Conservation (phyloP, 139 green algal species). For the Tetraselmis striata region DNA sequence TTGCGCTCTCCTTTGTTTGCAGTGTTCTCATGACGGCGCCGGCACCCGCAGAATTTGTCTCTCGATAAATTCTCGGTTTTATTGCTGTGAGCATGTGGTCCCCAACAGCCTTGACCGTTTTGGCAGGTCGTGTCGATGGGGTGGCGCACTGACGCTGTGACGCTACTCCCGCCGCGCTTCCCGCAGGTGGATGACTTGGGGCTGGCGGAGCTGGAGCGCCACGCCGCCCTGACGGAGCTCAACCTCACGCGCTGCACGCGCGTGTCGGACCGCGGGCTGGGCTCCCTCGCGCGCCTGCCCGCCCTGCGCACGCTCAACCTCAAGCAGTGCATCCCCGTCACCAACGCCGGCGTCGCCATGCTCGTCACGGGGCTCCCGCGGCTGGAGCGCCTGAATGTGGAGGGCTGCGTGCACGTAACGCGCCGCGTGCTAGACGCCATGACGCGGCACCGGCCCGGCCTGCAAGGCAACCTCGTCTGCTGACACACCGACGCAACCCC, state of each 20-base stretch:
- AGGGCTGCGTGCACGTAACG: background rate
- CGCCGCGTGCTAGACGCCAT: background rate
- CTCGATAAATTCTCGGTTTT: too few species aligned
- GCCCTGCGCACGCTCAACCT: background rate
- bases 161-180: too few species aligned
- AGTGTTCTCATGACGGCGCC: too few species aligned
- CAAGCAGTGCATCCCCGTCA: background rate
- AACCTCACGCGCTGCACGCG: background rate
- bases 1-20: too few species aligned
- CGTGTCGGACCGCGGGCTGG: background rate
- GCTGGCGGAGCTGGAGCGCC: background rate
- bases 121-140: too few species aligned
- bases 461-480: background rate
- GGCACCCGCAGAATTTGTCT: too few species aligned
- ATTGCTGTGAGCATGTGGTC: too few species aligned
- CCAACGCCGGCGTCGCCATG: background rate
- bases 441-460: background rate
- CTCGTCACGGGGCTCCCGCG: background rate
- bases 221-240: background rate
- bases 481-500: too few species aligned
- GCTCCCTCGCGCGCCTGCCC: background rate
- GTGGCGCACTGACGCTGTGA: too few species aligned
- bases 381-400: background rate
- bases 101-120: too few species aligned
- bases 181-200: background rate